Base-by-base conservation (phyloP, 805 yeast genomes). In the Wickerhamomyces tratensis region DNA sequence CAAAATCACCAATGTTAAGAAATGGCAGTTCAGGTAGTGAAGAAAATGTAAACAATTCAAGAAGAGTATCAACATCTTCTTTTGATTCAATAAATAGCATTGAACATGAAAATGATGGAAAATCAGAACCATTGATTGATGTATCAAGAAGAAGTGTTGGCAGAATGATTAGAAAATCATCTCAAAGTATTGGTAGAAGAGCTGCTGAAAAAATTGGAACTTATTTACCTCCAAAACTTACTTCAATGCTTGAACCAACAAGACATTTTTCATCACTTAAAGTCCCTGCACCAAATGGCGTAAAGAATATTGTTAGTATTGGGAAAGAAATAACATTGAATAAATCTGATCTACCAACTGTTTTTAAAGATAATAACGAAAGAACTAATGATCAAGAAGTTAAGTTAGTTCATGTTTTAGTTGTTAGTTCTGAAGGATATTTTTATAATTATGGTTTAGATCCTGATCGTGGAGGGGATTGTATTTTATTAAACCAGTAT, bases 401-500 rank as follows among this genome's bases (percentile, higher is more conserved):
- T 31, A 58, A 51, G 14, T 48, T 67, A 43, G 56, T 46, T 38
- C 75, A 74, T 52, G 78, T 78, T 12, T 72, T 78, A 44, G 91
- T 88, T 6, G 86, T 86, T 5, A 86, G 95, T 1, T 73, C 82
- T 0, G 85, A 79, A 43, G 98, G 98, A 0, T 76, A 74, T 49
- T 82, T 85, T 50, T 83, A 82, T 53, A 85, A 83, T 40, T 91
- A 86, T 59, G 82, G 82, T 2, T 64, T 91, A 38, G 93, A 87
- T 47, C 81, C 93, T 0, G 94, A 82, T 46, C 64, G 89, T 42
- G 98, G 98, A 2, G 98, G 98, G 2, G 96, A 89, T 56, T 91
- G 98, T 62, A 76, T 82, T 35, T 65, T 87, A 46, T 65, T 85
- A 43, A 77, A 80, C 46, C 95, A 86, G 54, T 82, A 79, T 54